Evolutionary conservation across 495 filamentous ascomycete species (phyloP), one percentile per base, ranked within the genome.

Genomic region (Aspergillus campestris): DNA sequence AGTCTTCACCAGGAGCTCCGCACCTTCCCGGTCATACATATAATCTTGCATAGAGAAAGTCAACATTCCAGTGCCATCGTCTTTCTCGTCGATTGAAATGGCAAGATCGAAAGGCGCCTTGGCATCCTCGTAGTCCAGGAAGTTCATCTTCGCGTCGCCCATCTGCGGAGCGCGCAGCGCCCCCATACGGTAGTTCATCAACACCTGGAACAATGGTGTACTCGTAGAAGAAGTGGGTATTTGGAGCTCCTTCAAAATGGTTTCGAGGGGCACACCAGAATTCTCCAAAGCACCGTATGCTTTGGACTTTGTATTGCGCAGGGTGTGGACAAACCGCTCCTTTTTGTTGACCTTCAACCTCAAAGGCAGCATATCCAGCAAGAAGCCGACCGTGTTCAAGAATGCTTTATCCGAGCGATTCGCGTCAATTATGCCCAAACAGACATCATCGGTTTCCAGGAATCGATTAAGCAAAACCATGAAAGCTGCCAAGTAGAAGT

Each of bases 201-300:
- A 50, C 0, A 51, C 56, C 32, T 69, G 64, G 42, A 61, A 75
- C 34, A 52, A 36, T 2, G 54, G 58, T 24, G 35, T 64, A 35
- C 48, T 46, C 15, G 41, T 42, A 10, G 52, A 52, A 12, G 51
- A 62, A 2, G 47, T 50, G 7, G 45, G 38, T 3, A 63, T 32
- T 7, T 53, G 47, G 3, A 60, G 44, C n/a, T 51, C 53, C 0
- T 59, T 38, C 0, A 74, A 44, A 3, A 74, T 31, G 1, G 62
- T 46, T 31, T 72, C 58, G 36, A 65, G 66, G 0, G 72, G 71
- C 0, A 71, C 31, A 11, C 40, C 33, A 0, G 67, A 64, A 13
- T 55, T 38, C 3, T 7, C 35, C 0, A 65, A 41, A 8, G 58
- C 62, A 5, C 10, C 42, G 34, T 52, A 54, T 11, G 44, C 38